Base-by-base conservation (phyloP, 305 asterid species). In the Coffea humblotiana region DNA sequence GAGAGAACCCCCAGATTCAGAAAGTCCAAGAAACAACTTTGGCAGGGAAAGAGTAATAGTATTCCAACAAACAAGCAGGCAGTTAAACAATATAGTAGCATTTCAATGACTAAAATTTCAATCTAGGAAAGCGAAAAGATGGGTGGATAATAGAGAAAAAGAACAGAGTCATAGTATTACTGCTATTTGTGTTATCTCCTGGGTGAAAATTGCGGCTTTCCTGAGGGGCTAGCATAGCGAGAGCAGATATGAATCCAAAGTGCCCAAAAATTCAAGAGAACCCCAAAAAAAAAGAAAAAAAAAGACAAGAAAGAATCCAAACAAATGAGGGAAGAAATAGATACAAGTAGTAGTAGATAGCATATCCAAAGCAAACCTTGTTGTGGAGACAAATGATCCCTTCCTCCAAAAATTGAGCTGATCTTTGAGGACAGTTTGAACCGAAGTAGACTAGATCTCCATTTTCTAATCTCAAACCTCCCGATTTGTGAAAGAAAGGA, bases 351-450 rank as follows among this genome's bases (percentile, higher is more conserved):
- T 60, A 23, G 14, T 58, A 64, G 27, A n/a, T 3, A 40, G 43
- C 43, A 40, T 40, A 40, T 40, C 43, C 43, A 40, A 40, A 40
- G 8, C 70, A 65, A 65, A 65, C 70, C 70, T 29, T 43, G 70
- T 6, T 45, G 4, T 67, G 48, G 72, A 67, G 72, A 78, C 51
- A 52, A 29, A 47, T 78, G 75, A 37, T 54, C 81, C 25, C 40
- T 54, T 78, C 25, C 40, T 58, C 73, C 19, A 71, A 79, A 32
- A 66, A 72, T 79, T 71, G 47, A 79, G 77, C 83, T 48, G 75
- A 71, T 71, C 35, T 52, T 60, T 25, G 43, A 35, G 10, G 13
- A 69, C 14, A 4, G 29, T 72, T 29, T 83, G n/a, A 54, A 64
- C 66, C 35, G 43, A 40, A 12, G 77, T 23, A 61, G 80, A 10